Evolutionary conservation across 345 rosid species (phyloP).

Genomic region (Syzygium jambos): DNA sequence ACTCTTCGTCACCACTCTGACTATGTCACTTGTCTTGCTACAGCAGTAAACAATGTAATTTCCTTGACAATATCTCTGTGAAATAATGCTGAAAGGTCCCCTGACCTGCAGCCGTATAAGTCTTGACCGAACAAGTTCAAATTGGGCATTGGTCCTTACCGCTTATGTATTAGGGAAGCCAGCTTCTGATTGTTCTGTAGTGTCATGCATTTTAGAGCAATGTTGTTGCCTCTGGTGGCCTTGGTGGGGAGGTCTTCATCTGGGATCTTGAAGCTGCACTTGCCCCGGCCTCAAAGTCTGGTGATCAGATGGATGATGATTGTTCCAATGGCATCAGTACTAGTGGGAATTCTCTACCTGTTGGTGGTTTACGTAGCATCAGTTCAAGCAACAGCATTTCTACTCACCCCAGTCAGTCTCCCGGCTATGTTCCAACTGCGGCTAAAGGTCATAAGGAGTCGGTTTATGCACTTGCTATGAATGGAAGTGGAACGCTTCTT

Average conservation of each 20-base stretch:
- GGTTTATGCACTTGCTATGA: constrained; percentile 97
- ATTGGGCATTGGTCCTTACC: not conserved
- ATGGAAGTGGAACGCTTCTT: constrained; percentile 78
- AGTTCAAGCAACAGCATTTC: constrained; percentile 81
- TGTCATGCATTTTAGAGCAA: constrained; percentile 73
- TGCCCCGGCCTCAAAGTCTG: constrained; percentile 63
- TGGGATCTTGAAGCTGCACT: constrained; percentile 99
- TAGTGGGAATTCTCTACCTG: constrained; percentile 44
- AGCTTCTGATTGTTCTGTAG: constrained; percentile 62
- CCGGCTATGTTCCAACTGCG: constrained; percentile 68
- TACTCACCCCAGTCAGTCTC: constrained; percentile 55
- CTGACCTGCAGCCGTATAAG: not conserved
- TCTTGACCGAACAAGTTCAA: not conserved
- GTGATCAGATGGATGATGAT: constrained; percentile 70
- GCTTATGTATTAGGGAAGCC: constrained; percentile 7
- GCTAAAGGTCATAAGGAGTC: constrained; percentile 99
- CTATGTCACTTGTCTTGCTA: constrained; percentile 91
- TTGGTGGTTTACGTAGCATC: constrained; percentile 70
- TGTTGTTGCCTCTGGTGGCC: constrained; percentile 99
- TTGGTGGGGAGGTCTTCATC: constrained; percentile 98
- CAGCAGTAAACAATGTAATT: constrained; percentile 89
- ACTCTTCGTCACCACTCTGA: constrained; percentile 95
- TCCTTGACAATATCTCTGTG: constrained; percentile 15
- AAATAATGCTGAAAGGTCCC: not conserved
- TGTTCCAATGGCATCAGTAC: constrained; percentile 60